Base-by-base conservation (phyloP, 148 eudicot genomes). In the Bassia scoparia region DNA sequence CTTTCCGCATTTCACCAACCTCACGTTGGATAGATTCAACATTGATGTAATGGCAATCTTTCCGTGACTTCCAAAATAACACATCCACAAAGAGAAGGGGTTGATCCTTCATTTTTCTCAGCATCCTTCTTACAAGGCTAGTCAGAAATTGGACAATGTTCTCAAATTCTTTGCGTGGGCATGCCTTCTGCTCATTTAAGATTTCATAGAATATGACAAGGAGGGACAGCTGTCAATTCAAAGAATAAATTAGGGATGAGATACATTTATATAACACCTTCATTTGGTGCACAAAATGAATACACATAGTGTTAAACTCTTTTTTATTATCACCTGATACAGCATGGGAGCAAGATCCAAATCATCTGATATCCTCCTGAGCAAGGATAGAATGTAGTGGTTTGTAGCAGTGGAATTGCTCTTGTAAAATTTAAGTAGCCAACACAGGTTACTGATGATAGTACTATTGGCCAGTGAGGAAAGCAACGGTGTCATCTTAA, bases 81-180 rank as follows among this genome's bases (percentile, higher is more conserved):
- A 92, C 69, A 83, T 96, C 99, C 14, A 92, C 86, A 76, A 96
- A 90, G 77, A 96, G 96, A 77, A 96, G 95, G 68, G 99, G 99
- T 76, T 86, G 84, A 71, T 72, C 87, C 84, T 90, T 89, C 97
- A 96, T 86, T 89, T 88, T 96, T 63, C 89, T 82, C 41, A 96
- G 82, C 99, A 96, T 90, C 81, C 97, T 90, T 82, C 99, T 85
- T 59, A 87, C 86, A 65, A 92, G 84, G 74, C 71, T 87, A 79
- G 88, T 88, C 76, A 92, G 73, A 76, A 96, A 96, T 64, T 68
- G 69, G 69, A 89, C 94, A 74, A 92, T 83, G 71, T 84, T 86
- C 73, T 90, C 90, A 77, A 85, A 79, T 58, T 89, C 96, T 79
- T 87, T 90, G 77, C 81, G 81, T 50, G 99, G 96, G 76, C 80